A percentile compares a stretch with the other conserved stretches of the same genome.
These are phyloP conservation scores for Barbarea vulgaris DNA, from an alignment of 345 rosid species.

Conservation along the genomic window DNA sequence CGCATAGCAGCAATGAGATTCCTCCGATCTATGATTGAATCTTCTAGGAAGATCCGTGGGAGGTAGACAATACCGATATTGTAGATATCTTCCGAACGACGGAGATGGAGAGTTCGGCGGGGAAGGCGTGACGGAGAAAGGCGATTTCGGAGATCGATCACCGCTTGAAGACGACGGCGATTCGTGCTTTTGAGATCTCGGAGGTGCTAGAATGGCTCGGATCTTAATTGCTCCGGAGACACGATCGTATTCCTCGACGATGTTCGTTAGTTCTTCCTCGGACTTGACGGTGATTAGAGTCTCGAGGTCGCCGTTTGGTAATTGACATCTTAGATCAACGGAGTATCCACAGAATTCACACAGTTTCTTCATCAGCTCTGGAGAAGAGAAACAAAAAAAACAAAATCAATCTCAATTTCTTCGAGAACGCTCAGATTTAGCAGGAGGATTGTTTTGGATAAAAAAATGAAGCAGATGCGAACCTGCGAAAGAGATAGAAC, in stretches of 20 bases:
- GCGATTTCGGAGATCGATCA: conserved; percentile 38
- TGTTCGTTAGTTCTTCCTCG: conserved; percentile 64
- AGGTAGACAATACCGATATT: conserved; percentile 31
- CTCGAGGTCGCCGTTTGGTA: conserved; percentile 82
- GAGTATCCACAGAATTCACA: conserved; percentile 47
- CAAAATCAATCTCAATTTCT: not conserved
- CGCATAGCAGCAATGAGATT: conserved; percentile 33
- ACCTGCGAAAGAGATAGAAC: conserved; percentile 70
- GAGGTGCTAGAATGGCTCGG: conserved; percentile 55
- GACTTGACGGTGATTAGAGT: conserved; percentile 75
- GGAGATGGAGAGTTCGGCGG: conserved; percentile 43
- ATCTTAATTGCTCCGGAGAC: conserved; percentile 43
- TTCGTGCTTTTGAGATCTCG: conserved; percentile 47
- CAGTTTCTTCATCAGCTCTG: conserved; percentile 53
- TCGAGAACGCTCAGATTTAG: not conserved
- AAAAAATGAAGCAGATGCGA: not conserved
- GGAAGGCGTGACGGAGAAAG: conserved; percentile 30
- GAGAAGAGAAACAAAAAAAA: not conserved
- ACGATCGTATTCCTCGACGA: conserved; percentile 55
- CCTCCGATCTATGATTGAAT: conserved; percentile 23
- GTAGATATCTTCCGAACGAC: conserved; percentile 11
- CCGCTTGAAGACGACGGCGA: conserved; percentile 59
- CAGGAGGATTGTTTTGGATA: not conserved
- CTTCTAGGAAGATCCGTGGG: conserved; percentile 37
- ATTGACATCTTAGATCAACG: conserved; percentile 61